Evolutionary conservation across 1,284 basidiomycete genomes (phyloP).

Genomic region (Malassezia brasiliensis): DNA sequence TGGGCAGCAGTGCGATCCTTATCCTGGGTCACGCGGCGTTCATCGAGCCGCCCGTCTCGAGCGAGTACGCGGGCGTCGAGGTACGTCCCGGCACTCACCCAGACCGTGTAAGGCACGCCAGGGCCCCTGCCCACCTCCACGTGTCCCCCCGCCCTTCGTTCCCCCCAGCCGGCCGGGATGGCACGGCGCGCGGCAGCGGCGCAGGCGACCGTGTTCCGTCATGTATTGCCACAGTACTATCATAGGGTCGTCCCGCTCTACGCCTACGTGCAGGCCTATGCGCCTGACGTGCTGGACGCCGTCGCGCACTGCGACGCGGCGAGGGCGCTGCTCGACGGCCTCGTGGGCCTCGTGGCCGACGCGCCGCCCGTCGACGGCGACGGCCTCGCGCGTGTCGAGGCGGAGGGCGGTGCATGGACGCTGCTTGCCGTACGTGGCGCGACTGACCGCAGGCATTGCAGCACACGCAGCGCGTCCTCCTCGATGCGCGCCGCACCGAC

Average conservation of each 20-base stretch:
- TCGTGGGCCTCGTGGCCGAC: background rate
- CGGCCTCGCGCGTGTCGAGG: background rate
- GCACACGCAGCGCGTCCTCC: background rate
- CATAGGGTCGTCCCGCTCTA: background rate
- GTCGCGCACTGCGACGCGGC: background rate
- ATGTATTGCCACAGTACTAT: constrained; percentile 3
- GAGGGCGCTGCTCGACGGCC: background rate
- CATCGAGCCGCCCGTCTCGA: constrained; percentile 78
- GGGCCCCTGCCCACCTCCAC: background rate
- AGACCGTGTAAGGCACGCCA: background rate
- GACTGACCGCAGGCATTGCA: background rate
- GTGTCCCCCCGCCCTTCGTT: background rate
- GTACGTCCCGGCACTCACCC: constrained; percentile 5
- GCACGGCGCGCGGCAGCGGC: background rate
- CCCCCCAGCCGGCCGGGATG: background rate
- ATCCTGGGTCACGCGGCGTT: constrained; percentile 68
- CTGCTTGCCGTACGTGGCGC: background rate
- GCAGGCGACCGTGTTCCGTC: background rate
- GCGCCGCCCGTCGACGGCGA: background rate
- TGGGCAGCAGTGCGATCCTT: constrained; percentile 46
- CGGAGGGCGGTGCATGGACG: background rate
- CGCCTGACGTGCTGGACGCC: background rate
- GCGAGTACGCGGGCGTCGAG: constrained; percentile 70
- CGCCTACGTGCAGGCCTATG: background rate
- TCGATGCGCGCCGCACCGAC: constrained; percentile 36